Conservation (phyloP, 2,329 filamentous ascomycete genomes). For the Cercospora citrullina region DNA sequence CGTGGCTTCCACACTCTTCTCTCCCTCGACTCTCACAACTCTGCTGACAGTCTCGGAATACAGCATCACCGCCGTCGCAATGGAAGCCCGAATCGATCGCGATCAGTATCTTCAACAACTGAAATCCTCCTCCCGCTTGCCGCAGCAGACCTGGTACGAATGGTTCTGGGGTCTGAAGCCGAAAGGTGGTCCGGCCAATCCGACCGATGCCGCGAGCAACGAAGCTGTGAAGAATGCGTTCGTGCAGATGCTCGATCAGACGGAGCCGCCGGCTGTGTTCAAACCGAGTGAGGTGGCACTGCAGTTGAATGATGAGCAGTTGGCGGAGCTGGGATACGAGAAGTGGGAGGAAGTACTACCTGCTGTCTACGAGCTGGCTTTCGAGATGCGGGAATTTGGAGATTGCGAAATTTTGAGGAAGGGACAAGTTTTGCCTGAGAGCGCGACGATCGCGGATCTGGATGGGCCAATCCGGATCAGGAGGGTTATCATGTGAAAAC, state of each 20-base stretch:
- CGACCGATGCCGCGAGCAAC: constrained; percentile 33
- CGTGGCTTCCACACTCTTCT: background rate
- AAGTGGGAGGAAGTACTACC: constrained; percentile 52
- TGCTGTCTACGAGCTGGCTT: constrained; percentile 47
- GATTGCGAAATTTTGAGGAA: constrained; percentile 52
- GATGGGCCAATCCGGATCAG: constrained; percentile 49
- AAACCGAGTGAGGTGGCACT: constrained; percentile 54
- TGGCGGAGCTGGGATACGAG: constrained; percentile 39
- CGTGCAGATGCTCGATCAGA: constrained; percentile 33
- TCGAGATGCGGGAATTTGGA: constrained; percentile 47
- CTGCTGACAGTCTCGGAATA: background rate
- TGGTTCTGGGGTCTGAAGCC: constrained; percentile 21
- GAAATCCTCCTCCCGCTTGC: constrained; percentile 22
- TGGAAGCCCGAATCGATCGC: constrained; percentile 30
- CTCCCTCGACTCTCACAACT: background rate
- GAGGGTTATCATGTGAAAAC: constrained; percentile 28
- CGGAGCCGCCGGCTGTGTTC: constrained; percentile 50
- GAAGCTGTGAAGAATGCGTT: constrained; percentile 32
- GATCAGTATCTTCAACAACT: constrained; percentile 25
- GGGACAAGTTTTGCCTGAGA: constrained; percentile 43
- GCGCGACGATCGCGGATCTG: constrained; percentile 42
- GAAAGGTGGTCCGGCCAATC: constrained; percentile 18
- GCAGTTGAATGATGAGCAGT: constrained; percentile 44
- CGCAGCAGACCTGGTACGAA: constrained; percentile 29
- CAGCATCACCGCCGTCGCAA: constrained; percentile 20